Conservation (phyloP, 2,329 filamentous ascomycete genomes). For the Colletotrichum karsti region DNA sequence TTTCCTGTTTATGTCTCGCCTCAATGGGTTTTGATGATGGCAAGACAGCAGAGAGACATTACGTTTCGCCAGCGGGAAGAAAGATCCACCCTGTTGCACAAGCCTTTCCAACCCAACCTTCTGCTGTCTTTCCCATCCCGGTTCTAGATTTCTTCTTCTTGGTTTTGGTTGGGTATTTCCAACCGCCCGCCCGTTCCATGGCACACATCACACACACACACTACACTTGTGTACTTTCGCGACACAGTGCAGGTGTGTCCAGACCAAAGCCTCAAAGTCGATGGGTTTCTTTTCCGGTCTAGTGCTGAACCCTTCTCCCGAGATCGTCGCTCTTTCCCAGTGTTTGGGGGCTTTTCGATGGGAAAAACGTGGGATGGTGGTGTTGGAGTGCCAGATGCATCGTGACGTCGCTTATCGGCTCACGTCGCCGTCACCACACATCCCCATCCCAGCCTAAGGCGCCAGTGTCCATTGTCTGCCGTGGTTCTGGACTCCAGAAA, state of each 20-base stretch:
- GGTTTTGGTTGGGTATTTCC: neutral
- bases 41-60: slow-evolving; percentile 7
- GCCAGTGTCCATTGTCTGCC: neutral
- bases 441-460: neutral
- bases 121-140: neutral
- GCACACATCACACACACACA: neutral
- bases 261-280: no score
- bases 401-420: slow-evolving; percentile 27
- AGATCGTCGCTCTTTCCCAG: neutral
- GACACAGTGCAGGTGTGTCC: neutral
- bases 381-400: slow-evolving; percentile 16
- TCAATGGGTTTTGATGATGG: neutral
- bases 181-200: neutral
- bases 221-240: neutral
- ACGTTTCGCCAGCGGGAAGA: neutral
- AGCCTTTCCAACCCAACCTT: neutral
- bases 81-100: neutral
- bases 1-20: neutral
- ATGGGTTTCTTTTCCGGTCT: neutral
- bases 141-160: neutral
- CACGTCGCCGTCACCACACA: neutral
- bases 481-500: neutral
- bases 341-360: neutral
- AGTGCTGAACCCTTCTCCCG: neutral
- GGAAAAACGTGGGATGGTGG: neutral